Base-by-base conservation (phyloP, 306 rosid genomes). In the Cotoneaster glaucophyllus region DNA sequence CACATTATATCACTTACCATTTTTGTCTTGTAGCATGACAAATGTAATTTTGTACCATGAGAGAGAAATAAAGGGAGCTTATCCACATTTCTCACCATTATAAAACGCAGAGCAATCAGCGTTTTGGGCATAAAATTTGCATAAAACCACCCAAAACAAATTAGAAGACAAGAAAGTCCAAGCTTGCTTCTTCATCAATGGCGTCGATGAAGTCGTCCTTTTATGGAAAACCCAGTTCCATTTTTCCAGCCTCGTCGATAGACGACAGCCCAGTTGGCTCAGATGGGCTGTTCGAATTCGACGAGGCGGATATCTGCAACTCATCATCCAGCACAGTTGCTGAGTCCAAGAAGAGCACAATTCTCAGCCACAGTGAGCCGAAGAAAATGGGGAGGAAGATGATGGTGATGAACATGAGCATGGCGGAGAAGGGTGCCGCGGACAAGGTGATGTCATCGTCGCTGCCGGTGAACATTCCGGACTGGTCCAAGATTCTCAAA, bases 401-500 rank as follows among this genome's bases (percentile, higher is more conserved):
- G 48, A 65, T 21, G 70, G 45, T 32, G 56, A 59, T 5, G 69
- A 56, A 3, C 32, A 9, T 12, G n/a, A 19, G 4, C 44, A 11
- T 26, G 44, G 44, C 45, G 22, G 78, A 74, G 4, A 57, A 62
- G 48, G 64, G 18, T 1, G 24, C 41, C 18, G 24, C 37, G 4
- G 14, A 26, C 19, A 6, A 10, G 5, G 41, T 64, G 79, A 37
- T 80, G 3, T 29, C 89, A 3, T 57, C 88, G 1, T 94, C 98
- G 37, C 64, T 94, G 69, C 98, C 98, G 1, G 77, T 94, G 43
- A 90, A 86, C 70, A 78, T 94, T 54, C 98, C 98, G 3, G 93
- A 94, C 77, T 87, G 98, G 96, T 84, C 97, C 31, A 83, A 90
- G 88, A 87, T 94, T 78, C 82, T 88, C 77, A 90, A 87, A 77